Conservation (phyloP, 169 alveolate species). For the Eimeria acervulina region DNA sequence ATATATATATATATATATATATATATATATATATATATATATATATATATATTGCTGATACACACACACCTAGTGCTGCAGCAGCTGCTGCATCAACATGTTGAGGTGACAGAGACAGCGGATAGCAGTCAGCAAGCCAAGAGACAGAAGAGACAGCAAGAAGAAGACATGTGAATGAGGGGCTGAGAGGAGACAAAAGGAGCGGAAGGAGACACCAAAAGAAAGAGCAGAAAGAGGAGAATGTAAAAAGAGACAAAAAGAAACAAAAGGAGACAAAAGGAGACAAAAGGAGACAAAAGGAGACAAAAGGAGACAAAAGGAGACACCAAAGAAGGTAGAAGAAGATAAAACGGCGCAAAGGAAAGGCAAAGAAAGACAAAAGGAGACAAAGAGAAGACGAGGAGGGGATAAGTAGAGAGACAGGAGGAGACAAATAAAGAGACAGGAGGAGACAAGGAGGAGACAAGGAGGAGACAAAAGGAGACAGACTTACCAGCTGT, state of each 20-base stretch:
- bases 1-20: no score
- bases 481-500: neutral
- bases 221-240: no score
- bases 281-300: neutral
- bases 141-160: no score
- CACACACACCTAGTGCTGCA: neutral
- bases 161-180: neutral
- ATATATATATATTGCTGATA: no score
- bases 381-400: neutral
- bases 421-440: neutral
- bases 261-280: neutral
- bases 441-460: neutral
- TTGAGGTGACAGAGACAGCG: neutral
- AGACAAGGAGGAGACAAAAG: neutral
- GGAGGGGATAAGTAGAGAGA: neutral
- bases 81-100: neutral
- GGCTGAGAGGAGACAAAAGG: neutral
- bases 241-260: neutral
- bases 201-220: no score
- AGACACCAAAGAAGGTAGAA: neutral
- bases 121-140: no score
- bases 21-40: no score
- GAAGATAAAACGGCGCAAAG: no score
- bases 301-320: neutral
- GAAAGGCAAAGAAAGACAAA: neutral